Evolutionary conservation across 2,329 filamentous ascomycete genomes (phyloP).

Genomic region (Hypoxylon sp.): DNA sequence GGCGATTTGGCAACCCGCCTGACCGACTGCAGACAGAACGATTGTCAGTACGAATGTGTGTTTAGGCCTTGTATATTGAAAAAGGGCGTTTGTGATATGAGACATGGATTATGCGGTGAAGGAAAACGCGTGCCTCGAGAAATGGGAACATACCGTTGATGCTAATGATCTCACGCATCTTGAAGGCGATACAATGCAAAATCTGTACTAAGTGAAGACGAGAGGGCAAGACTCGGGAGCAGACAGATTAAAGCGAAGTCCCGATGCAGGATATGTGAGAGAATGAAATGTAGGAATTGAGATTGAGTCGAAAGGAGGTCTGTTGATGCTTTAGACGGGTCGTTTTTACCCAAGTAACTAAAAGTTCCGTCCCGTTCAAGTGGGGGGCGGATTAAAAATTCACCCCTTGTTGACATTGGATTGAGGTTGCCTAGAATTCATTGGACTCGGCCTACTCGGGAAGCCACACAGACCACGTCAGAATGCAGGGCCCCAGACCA

Average conservation of each 20-base stretch:
- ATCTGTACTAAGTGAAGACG: conserved; percentile 53
- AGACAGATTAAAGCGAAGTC: conserved; percentile 39
- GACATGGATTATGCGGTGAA: conserved; percentile 62
- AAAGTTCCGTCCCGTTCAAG: conserved; percentile 31
- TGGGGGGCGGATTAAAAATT: conserved; percentile 50
- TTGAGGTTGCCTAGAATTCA: conserved; percentile 44
- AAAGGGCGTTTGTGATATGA: conserved; percentile 34
- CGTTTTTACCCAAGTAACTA: conserved; percentile 45
- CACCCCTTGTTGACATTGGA: conserved; percentile 44
- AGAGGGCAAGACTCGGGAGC: conserved; percentile 48
- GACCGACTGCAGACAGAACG: conserved; percentile 82
- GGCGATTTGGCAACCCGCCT: conserved; percentile 99
- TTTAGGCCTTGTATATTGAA: conserved; percentile 41
- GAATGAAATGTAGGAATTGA: conserved; percentile 45
- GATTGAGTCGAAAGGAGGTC: conserved; percentile 47
- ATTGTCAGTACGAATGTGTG: conserved; percentile 65
- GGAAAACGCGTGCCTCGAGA: conserved; percentile 56
- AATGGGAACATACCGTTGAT: conserved; percentile 85
- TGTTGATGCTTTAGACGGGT: conserved; percentile 49
- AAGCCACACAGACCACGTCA: conserved; percentile 39
- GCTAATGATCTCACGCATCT: conserved; percentile 99
- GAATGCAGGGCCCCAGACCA: conserved; percentile 26
- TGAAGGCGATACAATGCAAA: conserved; percentile 62
- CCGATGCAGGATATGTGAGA: conserved; percentile 35
- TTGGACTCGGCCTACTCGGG: conserved; percentile 35